Evolutionary conservation across 495 filamentous ascomycete genomes (phyloP).

Genomic region (Tuber umbilicatum): DNA sequence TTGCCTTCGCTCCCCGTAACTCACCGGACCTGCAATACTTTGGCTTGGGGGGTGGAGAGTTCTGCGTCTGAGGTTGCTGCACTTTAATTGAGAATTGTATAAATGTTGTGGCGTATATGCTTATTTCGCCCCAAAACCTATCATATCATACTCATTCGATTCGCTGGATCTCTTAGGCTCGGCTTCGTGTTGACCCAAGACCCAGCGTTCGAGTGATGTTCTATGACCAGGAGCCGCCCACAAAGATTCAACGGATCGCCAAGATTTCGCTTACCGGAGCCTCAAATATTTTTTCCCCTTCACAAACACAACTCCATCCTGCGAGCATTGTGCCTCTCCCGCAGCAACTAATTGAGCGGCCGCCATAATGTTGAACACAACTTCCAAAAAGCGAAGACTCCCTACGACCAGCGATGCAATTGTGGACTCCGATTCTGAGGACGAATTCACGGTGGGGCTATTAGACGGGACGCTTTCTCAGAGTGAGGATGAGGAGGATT

Average conservation of each 20-base stretch:
- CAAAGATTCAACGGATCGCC: background rate
- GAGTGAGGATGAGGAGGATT: conserved; percentile 52
- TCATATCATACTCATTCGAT: background rate
- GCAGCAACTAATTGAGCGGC: conserved; percentile 12
- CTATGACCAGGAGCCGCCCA: background rate
- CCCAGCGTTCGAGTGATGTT: background rate
- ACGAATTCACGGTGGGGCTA: conserved; percentile 58
- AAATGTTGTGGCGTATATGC: background rate
- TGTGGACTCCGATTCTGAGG: conserved; percentile 50
- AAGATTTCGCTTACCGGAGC: background rate
- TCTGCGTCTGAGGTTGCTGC: background rate
- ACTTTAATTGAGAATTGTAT: background rate
- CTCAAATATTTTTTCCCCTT: background rate
- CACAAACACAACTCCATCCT: background rate
- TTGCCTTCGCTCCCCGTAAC: background rate
- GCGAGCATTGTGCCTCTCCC: background rate
- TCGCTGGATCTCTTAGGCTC: background rate
- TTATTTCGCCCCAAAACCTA: background rate
- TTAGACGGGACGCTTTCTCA: conserved; percentile 60
- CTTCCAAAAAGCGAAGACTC: conserved; percentile 28
- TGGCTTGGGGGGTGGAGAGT: background rate
- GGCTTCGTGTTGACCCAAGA: background rate
- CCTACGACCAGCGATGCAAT: conserved; percentile 45
- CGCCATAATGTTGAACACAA: conserved; percentile 21
- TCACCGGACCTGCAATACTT: background rate